A percentile compares a stretch with the other conserved stretches of the same genome.
Evolutionary conservation across 2,329 filamentous ascomycete genomes (phyloP).

Genomic region (Talaromyces piceae): DNA sequence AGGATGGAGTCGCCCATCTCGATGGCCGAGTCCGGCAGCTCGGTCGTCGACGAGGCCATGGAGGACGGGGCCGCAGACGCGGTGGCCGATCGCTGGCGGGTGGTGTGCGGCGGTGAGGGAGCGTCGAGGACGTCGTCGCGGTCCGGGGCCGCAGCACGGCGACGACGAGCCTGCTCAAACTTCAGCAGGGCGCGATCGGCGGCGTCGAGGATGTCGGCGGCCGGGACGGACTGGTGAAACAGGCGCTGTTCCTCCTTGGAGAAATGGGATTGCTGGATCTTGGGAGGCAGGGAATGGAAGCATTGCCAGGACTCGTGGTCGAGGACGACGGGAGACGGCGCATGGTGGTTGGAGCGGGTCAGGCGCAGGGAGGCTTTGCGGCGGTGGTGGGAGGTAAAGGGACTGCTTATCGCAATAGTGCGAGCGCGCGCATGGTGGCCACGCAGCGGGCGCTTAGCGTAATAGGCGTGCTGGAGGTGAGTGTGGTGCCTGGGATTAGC

Average conservation of each 20-base stretch:
- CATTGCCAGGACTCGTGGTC: slow-evolving; percentile 55
- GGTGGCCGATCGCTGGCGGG: slow-evolving; percentile 2
- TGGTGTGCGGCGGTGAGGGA: background rate
- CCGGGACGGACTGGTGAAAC: slow-evolving; percentile 45
- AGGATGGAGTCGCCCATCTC: slow-evolving; percentile 50
- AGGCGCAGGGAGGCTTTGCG: slow-evolving; percentile 3
- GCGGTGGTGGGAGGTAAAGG: background rate
- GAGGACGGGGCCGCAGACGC: slow-evolving; percentile 10
- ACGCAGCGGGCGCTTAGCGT: slow-evolving; percentile 2
- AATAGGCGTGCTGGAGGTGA: slow-evolving; percentile 5
- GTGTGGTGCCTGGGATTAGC: too few species aligned
- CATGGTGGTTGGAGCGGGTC: slow-evolving; percentile 15
- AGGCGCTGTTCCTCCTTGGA: slow-evolving; percentile 60
- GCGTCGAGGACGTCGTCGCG: slow-evolving; percentile 14
- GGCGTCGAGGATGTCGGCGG: slow-evolving; percentile 49
- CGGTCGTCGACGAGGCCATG: slow-evolving; percentile 5
- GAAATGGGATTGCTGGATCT: slow-evolving; percentile 63
- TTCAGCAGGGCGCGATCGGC: slow-evolving; percentile 53
- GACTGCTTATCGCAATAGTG: slow-evolving; percentile 6
- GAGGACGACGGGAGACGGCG: slow-evolving; percentile 29
- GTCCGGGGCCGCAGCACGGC: slow-evolving; percentile 19
- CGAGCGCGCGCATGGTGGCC: slow-evolving; percentile 8
- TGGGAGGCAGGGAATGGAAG: slow-evolving; percentile 64
- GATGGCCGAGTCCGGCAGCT: slow-evolving; percentile 24
- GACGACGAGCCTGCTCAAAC: slow-evolving; percentile 28